Base-by-base conservation (phyloP, 1,139 yeast species). In the Meyerozyma carpophila region DNA sequence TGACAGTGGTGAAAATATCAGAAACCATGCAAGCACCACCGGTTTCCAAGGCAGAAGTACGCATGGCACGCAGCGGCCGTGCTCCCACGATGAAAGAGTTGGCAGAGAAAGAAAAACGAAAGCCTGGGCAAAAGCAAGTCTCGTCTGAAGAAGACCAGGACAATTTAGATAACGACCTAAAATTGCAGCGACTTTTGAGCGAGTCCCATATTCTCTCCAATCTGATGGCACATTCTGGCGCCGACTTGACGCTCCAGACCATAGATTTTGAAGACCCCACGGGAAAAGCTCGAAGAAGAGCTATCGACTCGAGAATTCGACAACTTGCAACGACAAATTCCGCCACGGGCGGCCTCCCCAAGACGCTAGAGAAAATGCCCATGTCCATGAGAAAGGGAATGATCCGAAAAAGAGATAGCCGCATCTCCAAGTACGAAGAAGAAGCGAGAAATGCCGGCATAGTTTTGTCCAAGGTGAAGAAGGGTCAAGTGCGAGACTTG, bases 371-470 rank as follows among this genome's bases (percentile, higher is more conserved):
- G 53, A 85, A 81, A 42, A 85, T 88, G 79, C 96, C 98, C 11
- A 90, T 93, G 91, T 62, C 77, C 20, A 81, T 89, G 73, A 75
- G 97, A 46, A 86, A 85, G 57, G 96, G 96, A 2, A 84, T 91
- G 84, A 70, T 86, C 34, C 65, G 71, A 41, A 76, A 82, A 42
- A 75, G 83, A 43, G 63, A 73, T 37, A 62, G 66, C 20, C 77
- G 79, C 48, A 77, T 82, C 31, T 58, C 66, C 6, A 79, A 78
- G 55, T 77, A 74, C 57, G 95, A 87, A 58, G 68, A 75, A 45
- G 90, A 87, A 41, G 97, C 98, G 7, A 76, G 71, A 47, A 91
- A 91, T 36, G 95, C 95, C 2, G 98, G 98, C 8, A 87, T 91
- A 47, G 77, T 93, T 20, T 68, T 91, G 43, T 75, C 90, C 3